Evolutionary conservation across 345 rosid species (phyloP).

Genomic region (Sisymbrium altissimum): DNA sequence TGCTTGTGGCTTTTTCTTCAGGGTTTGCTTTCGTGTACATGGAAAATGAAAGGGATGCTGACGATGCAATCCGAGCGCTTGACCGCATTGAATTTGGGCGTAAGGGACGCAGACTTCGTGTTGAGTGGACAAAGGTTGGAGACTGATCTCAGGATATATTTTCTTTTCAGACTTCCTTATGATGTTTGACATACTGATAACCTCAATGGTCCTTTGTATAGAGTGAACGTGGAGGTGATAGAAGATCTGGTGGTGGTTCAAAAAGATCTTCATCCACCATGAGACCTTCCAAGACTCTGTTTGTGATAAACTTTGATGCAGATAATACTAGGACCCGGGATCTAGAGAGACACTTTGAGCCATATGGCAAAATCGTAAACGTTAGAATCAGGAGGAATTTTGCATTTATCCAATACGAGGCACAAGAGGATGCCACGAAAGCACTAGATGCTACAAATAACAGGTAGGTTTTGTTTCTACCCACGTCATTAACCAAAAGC

Average conservation of each 20-base stretch:
- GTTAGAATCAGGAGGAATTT: conserved; percentile 96
- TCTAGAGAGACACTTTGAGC: conserved; percentile 90
- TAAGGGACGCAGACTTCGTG: conserved; percentile 94
- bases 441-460: conserved; percentile 81
- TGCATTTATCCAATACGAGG: conserved; percentile 88
- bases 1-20: conserved; percentile 6
- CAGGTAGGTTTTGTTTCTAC: conserved; percentile 45
- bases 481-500: neutral
- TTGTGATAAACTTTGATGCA: conserved; percentile 94
- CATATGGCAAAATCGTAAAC: conserved; percentile 80
- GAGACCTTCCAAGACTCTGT: conserved; percentile 88
- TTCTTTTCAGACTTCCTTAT: conserved; percentile 44
- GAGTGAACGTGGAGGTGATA: conserved; percentile 74
- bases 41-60: conserved; percentile 99
- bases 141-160: conserved; percentile 18
- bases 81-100: conserved; percentile 85
- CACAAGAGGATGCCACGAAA: conserved; percentile 80
- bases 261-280: conserved; percentile 56
- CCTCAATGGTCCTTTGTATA: conserved; percentile 26
- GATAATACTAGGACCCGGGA: conserved; percentile 78
- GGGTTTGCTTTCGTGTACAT: conserved; percentile 92
- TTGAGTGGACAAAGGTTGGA: conserved; percentile 90
- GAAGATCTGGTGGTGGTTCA: conserved; percentile 56
- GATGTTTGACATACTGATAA: conserved; percentile 15
- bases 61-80: conserved; percentile 93